These are phyloP conservation scores for Blastobotrys muscicola DNA, from an alignment of 805 yeast genomes.

Conservation along the genomic window DNA sequence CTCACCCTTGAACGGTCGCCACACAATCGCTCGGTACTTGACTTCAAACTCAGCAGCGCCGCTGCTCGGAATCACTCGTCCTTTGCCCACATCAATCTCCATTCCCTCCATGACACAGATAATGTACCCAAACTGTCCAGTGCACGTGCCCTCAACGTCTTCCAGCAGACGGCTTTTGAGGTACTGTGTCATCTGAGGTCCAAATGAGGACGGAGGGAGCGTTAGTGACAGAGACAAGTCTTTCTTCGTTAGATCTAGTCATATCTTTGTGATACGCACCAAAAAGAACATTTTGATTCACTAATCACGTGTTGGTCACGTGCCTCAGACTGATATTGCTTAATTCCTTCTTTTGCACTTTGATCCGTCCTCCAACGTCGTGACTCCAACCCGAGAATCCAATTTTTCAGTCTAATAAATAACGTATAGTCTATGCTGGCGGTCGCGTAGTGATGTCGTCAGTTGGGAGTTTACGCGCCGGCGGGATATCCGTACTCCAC, in stretches of 20 bases:
- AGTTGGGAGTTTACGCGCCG: too few species aligned
- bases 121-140: constrained; percentile 97
- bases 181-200: constrained; percentile 95
- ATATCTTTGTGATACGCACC: too few species aligned
- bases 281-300: too few species aligned
- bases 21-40: constrained; percentile 90
- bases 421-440: too few species aligned
- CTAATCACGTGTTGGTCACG: too few species aligned
- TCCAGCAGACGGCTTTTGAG: constrained; percentile 80
- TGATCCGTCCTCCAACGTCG: too few species aligned
- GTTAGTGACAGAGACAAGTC: constrained; percentile 88
- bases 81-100: constrained; percentile 91
- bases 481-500: too few species aligned
- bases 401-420: too few species aligned
- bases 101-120: constrained; percentile 92
- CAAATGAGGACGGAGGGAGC: constrained; percentile 94
- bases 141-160: constrained; percentile 97
- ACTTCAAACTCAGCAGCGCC: constrained; percentile 97
- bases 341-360: too few species aligned
- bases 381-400: too few species aligned
- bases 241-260: constrained; percentile 33
- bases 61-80: constrained; percentile 78
- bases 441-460: too few species aligned
- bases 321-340: too few species aligned
- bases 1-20: constrained; percentile 98